phyloP scores from a whole-genome alignment of 1,139 yeast species.

The Debaryomyces sp. region DNA sequence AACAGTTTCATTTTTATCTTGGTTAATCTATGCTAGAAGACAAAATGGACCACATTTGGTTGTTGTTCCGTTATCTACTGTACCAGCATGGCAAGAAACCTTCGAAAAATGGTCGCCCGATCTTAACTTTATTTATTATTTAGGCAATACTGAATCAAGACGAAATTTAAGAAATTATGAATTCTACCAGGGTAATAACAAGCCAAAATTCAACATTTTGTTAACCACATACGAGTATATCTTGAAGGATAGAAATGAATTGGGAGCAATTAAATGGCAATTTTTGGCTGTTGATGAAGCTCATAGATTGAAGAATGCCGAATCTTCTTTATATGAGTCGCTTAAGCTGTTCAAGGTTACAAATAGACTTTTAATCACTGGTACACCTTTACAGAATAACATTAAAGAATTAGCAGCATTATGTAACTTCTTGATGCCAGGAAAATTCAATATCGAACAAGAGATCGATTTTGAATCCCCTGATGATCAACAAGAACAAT shows the following conservation, averaged over 20 bases:
- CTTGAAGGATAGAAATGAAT: slow-evolving; percentile 78
- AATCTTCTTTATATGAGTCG: slow-evolving; percentile 88
- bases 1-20: slow-evolving; percentile 90
- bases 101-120: slow-evolving; percentile 98
- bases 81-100: slow-evolving; percentile 99
- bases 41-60: slow-evolving; percentile 97
- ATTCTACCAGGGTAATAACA: slow-evolving; percentile 62
- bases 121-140: slow-evolving; percentile 84
- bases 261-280: slow-evolving; percentile 91
- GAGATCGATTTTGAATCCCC: slow-evolving; percentile 94
- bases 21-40: slow-evolving; percentile 92
- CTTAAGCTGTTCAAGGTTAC: slow-evolving; percentile 79
- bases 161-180: slow-evolving; percentile 82
- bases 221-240: slow-evolving; percentile 96
- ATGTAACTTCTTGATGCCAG: slow-evolving; percentile 95
- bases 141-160: slow-evolving; percentile 91
- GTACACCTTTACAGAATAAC: slow-evolving; percentile 97
- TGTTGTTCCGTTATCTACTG: slow-evolving; percentile 94
- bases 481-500: slow-evolving; percentile 81
- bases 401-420: slow-evolving; percentile 94
- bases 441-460: slow-evolving; percentile 83
- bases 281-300: slow-evolving; percentile 98
- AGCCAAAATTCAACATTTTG: slow-evolving; percentile 84
- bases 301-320: slow-evolving; percentile 92
- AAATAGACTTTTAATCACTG: slow-evolving; percentile 89